Percentiles rank a stretch among this genome's conserved stretches.
phyloP scores from a whole-genome alignment of 1,139 yeast genomes.

The Lodderomyces theae region DNA sequence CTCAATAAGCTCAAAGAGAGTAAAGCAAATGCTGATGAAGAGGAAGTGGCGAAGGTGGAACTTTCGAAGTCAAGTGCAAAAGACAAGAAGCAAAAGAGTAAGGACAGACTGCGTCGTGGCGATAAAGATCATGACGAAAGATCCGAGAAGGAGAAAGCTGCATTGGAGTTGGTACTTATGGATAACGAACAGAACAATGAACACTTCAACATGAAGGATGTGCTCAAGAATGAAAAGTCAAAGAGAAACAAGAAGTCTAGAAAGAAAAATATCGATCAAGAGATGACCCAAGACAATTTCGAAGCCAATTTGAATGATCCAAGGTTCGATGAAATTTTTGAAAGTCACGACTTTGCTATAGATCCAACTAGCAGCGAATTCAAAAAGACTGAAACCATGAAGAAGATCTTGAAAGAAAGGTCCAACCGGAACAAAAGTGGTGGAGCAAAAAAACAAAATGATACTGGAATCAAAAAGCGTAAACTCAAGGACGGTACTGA shows the following conservation, averaged over 20 bases:
- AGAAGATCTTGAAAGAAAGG: constrained; percentile 72
- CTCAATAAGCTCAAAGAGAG: constrained; percentile 66
- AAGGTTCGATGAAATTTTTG: constrained; percentile 85
- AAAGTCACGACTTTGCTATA: constrained; percentile 86
- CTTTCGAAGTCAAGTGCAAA: too few relatives aligned
- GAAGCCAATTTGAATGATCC: constrained; percentile 71
- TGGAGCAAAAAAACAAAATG: constrained; percentile 6
- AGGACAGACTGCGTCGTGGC: constrained; percentile 15
- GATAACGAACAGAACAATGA: constrained; percentile 50
- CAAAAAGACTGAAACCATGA: constrained; percentile 86
- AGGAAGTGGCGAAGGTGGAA: constrained; percentile 25
- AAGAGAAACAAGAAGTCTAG: constrained; percentile 55
- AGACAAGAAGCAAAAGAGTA: constrained; percentile 24
- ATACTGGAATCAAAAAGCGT: constrained; percentile 10
- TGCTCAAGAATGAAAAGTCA: constrained; percentile 67
- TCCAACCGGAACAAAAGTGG: constrained; percentile 45
- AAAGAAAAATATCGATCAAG: constrained; percentile 38
- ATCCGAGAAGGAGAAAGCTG: constrained; percentile 53
- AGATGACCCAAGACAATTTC: constrained; percentile 58
- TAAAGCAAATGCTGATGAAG: constrained; percentile 40
- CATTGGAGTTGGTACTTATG: constrained; percentile 74
- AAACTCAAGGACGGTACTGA: constrained; percentile 12
- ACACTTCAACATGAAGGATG: constrained; percentile 81
- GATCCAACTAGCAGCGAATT: constrained; percentile 87
- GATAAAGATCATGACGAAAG: constrained; percentile 17